A percentile compares a stretch with the other conserved stretches of the same genome.
phyloP scores from a whole-genome alignment of 2,329 filamentous ascomycete genomes.

The Colletotrichum sp. region DNA sequence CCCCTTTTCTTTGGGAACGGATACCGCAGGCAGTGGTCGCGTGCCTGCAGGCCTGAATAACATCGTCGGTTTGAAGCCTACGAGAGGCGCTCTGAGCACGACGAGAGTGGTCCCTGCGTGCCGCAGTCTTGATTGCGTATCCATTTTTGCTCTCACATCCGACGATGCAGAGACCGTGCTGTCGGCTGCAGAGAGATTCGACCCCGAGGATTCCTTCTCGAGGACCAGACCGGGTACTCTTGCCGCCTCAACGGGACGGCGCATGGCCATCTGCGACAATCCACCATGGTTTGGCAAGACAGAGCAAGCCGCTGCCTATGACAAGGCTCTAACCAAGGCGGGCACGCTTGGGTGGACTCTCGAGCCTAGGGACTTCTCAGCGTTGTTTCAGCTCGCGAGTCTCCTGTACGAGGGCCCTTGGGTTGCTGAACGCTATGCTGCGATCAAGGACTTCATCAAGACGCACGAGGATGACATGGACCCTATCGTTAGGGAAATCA shows the following conservation, averaged over 20 bases:
- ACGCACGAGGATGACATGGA: constrained; percentile 34
- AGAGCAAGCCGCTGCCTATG: constrained; percentile 46
- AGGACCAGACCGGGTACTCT: constrained; percentile 36
- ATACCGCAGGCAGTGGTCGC: constrained; percentile 60
- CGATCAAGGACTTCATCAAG: constrained; percentile 52
- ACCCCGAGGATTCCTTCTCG: constrained; percentile 55
- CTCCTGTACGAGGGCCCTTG: constrained; percentile 63
- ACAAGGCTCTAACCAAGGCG: constrained; percentile 42
- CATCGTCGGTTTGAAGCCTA: constrained; percentile 56
- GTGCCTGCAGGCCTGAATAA: constrained; percentile 60
- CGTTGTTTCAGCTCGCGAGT: constrained; percentile 56
- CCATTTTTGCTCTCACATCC: constrained; percentile 54
- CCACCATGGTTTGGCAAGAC: constrained; percentile 39
- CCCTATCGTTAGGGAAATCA: constrained; percentile 37
- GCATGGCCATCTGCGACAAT: constrained; percentile 42
- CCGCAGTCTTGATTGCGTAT: constrained; percentile 61
- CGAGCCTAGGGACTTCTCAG: constrained; percentile 48
- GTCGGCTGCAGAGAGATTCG: constrained; percentile 51
- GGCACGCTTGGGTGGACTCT: constrained; percentile 44
- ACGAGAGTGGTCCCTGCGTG: constrained; percentile 60
- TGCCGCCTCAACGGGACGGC: constrained; percentile 12
- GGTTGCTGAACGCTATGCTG: constrained; percentile 61
- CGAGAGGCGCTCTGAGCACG: constrained; percentile 55
- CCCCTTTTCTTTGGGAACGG: constrained; percentile 61
- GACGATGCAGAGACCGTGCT: constrained; percentile 55